A percentile compares a stretch with the other conserved stretches of the same genome.
Evolutionary conservation across 768 basidiomycete species (phyloP).

Genomic region (Suillus bovinus): DNA sequence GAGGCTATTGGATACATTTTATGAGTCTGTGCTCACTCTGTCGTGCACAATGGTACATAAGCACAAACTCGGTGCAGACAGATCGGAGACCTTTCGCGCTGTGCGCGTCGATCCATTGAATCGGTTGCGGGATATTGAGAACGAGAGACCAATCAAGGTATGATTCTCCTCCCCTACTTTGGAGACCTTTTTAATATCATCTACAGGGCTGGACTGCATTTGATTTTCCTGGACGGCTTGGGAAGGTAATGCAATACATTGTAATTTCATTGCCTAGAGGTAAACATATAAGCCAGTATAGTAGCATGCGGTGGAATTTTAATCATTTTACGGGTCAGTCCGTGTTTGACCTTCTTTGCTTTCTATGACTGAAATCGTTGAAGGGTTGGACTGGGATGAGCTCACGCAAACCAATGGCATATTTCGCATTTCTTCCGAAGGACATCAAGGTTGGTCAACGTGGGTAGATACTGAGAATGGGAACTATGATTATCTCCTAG

Average conservation of each 20-base stretch:
- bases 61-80: slow-evolving; percentile 88
- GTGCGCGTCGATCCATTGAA: slow-evolving; percentile 72
- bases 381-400: slow-evolving; percentile 86
- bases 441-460: slow-evolving; percentile 78
- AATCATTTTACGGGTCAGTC: slow-evolving; percentile 75
- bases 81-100: slow-evolving; percentile 65
- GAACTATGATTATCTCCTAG: slow-evolving; percentile 85
- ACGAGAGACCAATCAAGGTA: slow-evolving; percentile 67
- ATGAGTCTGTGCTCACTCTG: slow-evolving; percentile 12
- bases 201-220: slow-evolving; percentile 83
- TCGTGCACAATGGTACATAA: slow-evolving; percentile 25
- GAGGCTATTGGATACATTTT: slow-evolving; percentile 18
- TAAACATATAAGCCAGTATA: slow-evolving; percentile 51
- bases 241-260: slow-evolving; percentile 51
- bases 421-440: slow-evolving; percentile 67
- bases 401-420: slow-evolving; percentile 60
- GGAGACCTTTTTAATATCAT: slow-evolving; percentile 7
- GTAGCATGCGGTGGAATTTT: slow-evolving; percentile 67
- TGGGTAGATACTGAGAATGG: slow-evolving; percentile 83
- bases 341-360: neutral
- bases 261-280: slow-evolving; percentile 8
- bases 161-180: slow-evolving; percentile 13
- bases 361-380: neutral
- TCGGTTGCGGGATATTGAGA: slow-evolving; percentile 60
- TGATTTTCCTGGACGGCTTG: slow-evolving; percentile 74